phyloP scores from a whole-genome alignment of 768 basidiomycete species.

The Mycena alexandri region DNA sequence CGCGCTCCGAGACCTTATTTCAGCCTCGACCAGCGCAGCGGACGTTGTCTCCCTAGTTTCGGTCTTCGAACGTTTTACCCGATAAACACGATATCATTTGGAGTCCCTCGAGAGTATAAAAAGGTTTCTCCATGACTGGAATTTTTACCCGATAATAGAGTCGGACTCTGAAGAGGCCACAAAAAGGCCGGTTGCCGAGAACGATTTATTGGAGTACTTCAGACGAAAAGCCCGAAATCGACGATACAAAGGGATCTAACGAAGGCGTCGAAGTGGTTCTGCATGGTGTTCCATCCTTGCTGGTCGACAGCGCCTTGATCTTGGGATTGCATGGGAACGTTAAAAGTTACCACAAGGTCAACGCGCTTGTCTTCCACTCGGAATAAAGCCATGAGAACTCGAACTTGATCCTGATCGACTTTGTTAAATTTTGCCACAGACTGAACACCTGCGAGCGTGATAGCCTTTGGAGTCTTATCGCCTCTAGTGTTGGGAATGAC shows the following conservation, averaged over 20 bases:
- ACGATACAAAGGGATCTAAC: slow-evolving; percentile 72
- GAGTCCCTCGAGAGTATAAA: background rate
- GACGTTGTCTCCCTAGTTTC: slow-evolving; percentile 1
- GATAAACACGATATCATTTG: no score
- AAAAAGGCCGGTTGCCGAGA: background rate
- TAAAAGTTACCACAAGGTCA: slow-evolving; percentile 89
- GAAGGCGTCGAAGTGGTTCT: slow-evolving; percentile 65
- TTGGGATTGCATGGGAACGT: slow-evolving; percentile 71
- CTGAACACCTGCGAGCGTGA: slow-evolving; percentile 79
- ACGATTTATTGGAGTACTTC: slow-evolving; percentile 38
- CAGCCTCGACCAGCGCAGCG: slow-evolving; percentile 13
- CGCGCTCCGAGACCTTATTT: slow-evolving; percentile 4
- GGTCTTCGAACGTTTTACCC: background rate
- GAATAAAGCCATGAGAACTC: slow-evolving; percentile 85
- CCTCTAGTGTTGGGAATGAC: slow-evolving; percentile 56
- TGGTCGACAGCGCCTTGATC: slow-evolving; percentile 60
- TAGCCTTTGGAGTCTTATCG: slow-evolving; percentile 68
- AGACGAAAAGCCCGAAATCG: slow-evolving; percentile 80
- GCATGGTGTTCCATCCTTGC: slow-evolving; percentile 51
- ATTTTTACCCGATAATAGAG: background rate
- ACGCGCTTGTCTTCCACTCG: slow-evolving; percentile 76
- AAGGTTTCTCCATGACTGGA: slow-evolving; percentile 9
- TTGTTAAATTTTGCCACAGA: slow-evolving; percentile 78
- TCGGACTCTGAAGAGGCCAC: background rate
- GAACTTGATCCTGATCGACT: slow-evolving; percentile 71